Evolutionary conservation across 805 yeast species (phyloP).

Genomic region (Candida patagonica): DNA sequence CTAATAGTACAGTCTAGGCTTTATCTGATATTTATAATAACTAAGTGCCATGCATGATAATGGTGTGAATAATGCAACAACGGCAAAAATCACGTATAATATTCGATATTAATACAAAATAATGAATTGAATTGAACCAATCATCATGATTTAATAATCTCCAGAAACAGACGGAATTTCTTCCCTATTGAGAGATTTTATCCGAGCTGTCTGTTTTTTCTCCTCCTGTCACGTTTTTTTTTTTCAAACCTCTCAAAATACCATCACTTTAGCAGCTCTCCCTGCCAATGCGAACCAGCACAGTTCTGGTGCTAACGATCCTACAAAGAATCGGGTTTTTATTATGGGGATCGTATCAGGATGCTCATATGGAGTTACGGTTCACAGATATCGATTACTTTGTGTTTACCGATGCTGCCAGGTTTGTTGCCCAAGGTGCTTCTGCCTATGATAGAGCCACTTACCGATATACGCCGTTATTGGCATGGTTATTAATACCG

Average conservation of each 20-base stretch:
- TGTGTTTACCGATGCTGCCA: constrained; percentile 90
- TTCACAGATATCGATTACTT: constrained; percentile 92
- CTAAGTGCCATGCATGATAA: background rate
- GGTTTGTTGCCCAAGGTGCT: constrained; percentile 44
- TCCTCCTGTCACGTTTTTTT: background rate
- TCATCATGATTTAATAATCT: background rate
- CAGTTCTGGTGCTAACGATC: constrained; percentile 19
- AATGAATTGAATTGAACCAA: background rate
- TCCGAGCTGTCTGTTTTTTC: no score
- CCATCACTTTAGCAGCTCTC: background rate
- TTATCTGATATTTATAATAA: background rate
- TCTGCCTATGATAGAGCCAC: constrained; percentile 85
- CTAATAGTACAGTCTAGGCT: background rate
- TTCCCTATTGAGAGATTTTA: no score
- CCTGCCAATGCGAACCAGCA: constrained; percentile 6
- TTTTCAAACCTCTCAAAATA: background rate
- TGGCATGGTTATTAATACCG: constrained; percentile 77
- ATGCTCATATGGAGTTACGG: constrained; percentile 62
- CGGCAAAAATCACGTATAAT: background rate
- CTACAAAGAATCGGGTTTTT: constrained; percentile 51
- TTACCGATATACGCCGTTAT: constrained; percentile 84
- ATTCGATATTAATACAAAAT: background rate
- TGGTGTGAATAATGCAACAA: background rate
- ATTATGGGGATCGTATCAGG: constrained; percentile 79
- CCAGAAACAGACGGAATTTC: no score